These are phyloP conservation scores for Fusarium falciforme DNA, from an alignment of 2,329 filamentous ascomycete genomes.

Conservation along the genomic window DNA sequence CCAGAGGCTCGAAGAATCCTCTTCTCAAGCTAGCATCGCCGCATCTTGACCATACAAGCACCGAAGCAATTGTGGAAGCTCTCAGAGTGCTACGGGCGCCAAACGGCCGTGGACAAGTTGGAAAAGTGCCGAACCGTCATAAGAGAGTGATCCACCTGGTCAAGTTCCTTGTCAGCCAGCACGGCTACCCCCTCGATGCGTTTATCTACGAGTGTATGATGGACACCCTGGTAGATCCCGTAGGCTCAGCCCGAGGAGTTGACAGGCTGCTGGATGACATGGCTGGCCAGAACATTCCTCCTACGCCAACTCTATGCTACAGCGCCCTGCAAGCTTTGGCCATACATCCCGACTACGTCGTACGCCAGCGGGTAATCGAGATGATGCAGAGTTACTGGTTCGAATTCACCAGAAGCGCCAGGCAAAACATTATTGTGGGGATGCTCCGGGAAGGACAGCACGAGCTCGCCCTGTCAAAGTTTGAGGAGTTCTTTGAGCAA, in stretches of 20 bases:
- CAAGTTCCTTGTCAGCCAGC: slow-evolving; percentile 67
- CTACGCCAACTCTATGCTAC: slow-evolving; percentile 77
- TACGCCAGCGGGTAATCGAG: slow-evolving; percentile 76
- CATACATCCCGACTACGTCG: slow-evolving; percentile 86
- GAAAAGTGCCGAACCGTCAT: slow-evolving; percentile 40
- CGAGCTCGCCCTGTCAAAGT: slow-evolving; percentile 79
- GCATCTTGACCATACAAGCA: slow-evolving; percentile 11
- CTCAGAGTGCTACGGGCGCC: slow-evolving; percentile 44
- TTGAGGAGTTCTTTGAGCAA: slow-evolving; percentile 74
- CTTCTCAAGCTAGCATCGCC: slow-evolving; percentile 16
- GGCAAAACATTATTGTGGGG: slow-evolving; percentile 76
- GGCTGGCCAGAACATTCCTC: slow-evolving; percentile 67
- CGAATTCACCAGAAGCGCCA: slow-evolving; percentile 63
- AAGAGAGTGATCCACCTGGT: slow-evolving; percentile 58
- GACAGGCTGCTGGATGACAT: slow-evolving; percentile 78
- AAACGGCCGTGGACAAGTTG: slow-evolving; percentile 25
- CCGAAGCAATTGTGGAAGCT: slow-evolving; percentile 40
- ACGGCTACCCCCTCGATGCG: slow-evolving; percentile 65
- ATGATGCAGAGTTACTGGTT: slow-evolving; percentile 80
- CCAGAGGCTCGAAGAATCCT: neutral
- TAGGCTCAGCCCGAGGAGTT: slow-evolving; percentile 76
- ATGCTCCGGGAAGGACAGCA: slow-evolving; percentile 84
- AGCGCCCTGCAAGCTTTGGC: slow-evolving; percentile 78
- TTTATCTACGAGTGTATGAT: slow-evolving; percentile 81
- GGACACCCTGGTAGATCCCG: slow-evolving; percentile 73